phyloP scores from a whole-genome alignment of 2,329 filamentous ascomycete genomes.

The Talaromyces verruculosus region DNA sequence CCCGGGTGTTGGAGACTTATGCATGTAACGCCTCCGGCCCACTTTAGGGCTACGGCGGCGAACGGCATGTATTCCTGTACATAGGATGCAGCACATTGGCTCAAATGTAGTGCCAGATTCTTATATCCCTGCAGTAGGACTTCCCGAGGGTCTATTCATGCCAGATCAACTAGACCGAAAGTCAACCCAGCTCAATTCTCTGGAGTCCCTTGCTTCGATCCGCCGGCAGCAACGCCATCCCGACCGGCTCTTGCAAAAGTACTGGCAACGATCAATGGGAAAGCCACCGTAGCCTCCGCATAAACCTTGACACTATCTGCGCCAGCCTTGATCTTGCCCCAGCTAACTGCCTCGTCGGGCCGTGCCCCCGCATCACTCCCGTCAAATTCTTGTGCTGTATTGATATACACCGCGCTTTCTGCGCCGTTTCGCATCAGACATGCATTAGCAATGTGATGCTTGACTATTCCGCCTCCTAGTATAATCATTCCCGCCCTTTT shows the following conservation, averaged over 20 bases:
- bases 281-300: slow-evolving; percentile 66
- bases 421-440: slow-evolving; percentile 97
- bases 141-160: not conserved
- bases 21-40: not conserved
- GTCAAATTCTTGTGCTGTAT: slow-evolving; percentile 96
- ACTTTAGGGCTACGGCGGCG: slow-evolving; percentile 2
- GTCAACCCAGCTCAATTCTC: not conserved
- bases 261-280: slow-evolving; percentile 66
- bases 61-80: not conserved
- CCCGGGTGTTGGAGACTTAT: not conserved
- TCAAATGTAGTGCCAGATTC: not conserved
- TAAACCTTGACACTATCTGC: slow-evolving; percentile 87
- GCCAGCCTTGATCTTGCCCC: slow-evolving; percentile 94
- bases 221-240: not conserved
- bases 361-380: slow-evolving; percentile 93
- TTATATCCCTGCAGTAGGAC: not conserved
- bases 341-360: slow-evolving; percentile 94
- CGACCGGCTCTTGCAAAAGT: slow-evolving; percentile 57
- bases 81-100: not conserved
- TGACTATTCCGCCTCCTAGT: slow-evolving; percentile 89
- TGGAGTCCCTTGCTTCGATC: slow-evolving; percentile 1
- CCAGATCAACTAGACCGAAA: not conserved
- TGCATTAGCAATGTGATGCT: slow-evolving; percentile 98
- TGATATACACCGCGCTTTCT: slow-evolving; percentile 95
- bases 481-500: slow-evolving; percentile 93